phyloP scores from a whole-genome alignment of 176 grass and related monocot species.

The Bromus sterilis region DNA sequence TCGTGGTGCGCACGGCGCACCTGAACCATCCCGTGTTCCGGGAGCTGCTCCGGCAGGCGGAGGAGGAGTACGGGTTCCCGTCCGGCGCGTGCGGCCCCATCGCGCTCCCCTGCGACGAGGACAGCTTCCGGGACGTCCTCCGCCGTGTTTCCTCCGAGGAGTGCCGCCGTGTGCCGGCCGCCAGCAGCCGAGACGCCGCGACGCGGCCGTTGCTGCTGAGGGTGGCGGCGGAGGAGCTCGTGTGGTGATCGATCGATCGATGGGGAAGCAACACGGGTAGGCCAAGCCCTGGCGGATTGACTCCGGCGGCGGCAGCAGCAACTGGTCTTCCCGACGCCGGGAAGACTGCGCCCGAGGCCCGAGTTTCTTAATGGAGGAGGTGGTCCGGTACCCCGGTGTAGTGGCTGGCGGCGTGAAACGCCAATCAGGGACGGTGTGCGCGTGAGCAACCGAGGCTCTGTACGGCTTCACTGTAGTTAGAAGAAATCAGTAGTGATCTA shows the following conservation, averaged over 20 bases:
- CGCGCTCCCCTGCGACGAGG: constrained; percentile 82
- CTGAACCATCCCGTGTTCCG: constrained; percentile 85
- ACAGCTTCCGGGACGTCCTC: constrained; percentile 63
- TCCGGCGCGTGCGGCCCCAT: constrained; percentile 40
- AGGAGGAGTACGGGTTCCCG: constrained; percentile 84
- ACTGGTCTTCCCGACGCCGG: neutral
- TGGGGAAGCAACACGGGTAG: neutral
- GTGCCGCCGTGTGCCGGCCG: neutral
- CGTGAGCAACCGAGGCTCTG: neutral
- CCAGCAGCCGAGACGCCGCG: neutral
- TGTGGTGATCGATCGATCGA: neutral
- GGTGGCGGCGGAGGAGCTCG: neutral
- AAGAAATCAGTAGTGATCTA: neutral
- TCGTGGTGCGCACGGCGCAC: constrained; percentile 69
- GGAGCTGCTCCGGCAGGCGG: constrained; percentile 76
- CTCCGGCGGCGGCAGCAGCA: neutral
- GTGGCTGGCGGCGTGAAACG: neutral
- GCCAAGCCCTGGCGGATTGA: neutral
- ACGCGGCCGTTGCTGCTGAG: neutral
- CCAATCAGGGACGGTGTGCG: neutral
- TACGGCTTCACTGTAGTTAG: neutral
- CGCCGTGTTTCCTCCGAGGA: constrained; percentile 39
- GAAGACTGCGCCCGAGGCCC: neutral
- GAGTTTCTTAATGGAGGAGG: too few relatives aligned
- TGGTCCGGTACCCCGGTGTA: neutral